phyloP scores from a whole-genome alignment of 2,329 filamentous ascomycete species.

The Thielaviopsis punctulata region DNA sequence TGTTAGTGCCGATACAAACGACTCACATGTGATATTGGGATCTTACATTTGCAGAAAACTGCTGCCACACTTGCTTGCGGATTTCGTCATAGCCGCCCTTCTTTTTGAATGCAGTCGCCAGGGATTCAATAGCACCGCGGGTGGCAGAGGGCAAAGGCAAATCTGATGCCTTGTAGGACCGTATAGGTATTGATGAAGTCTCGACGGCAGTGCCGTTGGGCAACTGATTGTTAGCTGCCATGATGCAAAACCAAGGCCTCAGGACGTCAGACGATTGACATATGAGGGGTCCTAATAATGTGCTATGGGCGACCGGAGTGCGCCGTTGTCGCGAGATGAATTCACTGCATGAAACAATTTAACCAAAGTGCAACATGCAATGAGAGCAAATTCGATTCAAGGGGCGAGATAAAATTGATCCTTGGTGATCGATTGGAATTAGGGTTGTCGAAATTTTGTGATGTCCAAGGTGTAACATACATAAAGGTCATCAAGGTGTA shows the following conservation, averaged over 20 bases:
- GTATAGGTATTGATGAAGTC: slow-evolving; percentile 11
- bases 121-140: slow-evolving; percentile 52
- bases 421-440: not conserved
- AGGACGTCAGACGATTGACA: not conserved
- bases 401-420: not conserved
- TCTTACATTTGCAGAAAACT: slow-evolving; percentile 52
- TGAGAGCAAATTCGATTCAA: not conserved
- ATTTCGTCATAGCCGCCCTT: slow-evolving; percentile 68
- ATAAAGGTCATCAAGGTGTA: too few relatives aligned
- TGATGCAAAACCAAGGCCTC: not conserved
- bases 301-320: not conserved
- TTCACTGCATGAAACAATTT: not conserved
- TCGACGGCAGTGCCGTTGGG: not conserved
- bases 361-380: not conserved
- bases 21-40: not conserved
- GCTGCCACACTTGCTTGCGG: slow-evolving; percentile 60
- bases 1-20: not conserved
- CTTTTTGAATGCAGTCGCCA: slow-evolving; percentile 72
- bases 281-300: not conserved
- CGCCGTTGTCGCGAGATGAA: not conserved
- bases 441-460: not conserved
- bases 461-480: too few relatives aligned
- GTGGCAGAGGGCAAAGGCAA: slow-evolving; percentile 59
- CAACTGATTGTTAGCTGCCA: not conserved
- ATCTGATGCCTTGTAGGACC: slow-evolving; percentile 56